Conservation (phyloP, 371 early-diverging fungal genomes). For the Dinochytrium kinnereticum region DNA sequence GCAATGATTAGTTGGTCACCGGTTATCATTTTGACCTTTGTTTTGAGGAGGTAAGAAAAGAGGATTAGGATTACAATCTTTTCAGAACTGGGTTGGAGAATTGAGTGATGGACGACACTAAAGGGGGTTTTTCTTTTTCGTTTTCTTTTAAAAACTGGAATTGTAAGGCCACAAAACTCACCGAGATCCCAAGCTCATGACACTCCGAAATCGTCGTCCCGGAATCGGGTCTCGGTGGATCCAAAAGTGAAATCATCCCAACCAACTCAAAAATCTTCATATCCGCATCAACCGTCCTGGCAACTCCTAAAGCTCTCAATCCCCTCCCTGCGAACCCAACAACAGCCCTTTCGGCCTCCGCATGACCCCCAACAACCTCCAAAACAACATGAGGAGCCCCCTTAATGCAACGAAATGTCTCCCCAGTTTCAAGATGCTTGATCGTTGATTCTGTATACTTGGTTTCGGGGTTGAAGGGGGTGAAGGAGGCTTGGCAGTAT, state of each 20-base stretch:
- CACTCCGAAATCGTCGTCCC: constrained; percentile 67
- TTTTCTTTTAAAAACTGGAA: too few species aligned
- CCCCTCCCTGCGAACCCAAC: constrained; percentile 79
- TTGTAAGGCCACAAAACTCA: too few species aligned
- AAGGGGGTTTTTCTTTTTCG: too few species aligned
- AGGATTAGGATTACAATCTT: too few species aligned
- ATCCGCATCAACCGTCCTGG: constrained; percentile 67
- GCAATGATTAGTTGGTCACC: constrained; percentile 81
- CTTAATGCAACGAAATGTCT: constrained; percentile 82
- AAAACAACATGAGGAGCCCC: constrained; percentile 93
- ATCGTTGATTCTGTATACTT: constrained; percentile 88
- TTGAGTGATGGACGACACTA: too few species aligned
- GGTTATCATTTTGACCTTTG: constrained; percentile 79
- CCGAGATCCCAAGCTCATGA: constrained; percentile 61
- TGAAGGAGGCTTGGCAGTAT: constrained; percentile 76
- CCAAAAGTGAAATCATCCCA: constrained; percentile 55
- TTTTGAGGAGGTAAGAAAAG: too few species aligned
- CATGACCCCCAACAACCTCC: constrained; percentile 74
- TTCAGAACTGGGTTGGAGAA: too few species aligned
- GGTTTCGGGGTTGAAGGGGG: constrained; percentile 86
- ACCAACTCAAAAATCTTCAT: constrained; percentile 54
- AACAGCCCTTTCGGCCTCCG: constrained; percentile 78
- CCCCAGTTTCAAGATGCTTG: constrained; percentile 57
- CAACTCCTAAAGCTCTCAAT: constrained; percentile 92
- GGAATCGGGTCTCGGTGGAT: constrained; percentile 62